Base-by-base conservation (phyloP, 257 asterid species). In the Solanum bukasovii region DNA sequence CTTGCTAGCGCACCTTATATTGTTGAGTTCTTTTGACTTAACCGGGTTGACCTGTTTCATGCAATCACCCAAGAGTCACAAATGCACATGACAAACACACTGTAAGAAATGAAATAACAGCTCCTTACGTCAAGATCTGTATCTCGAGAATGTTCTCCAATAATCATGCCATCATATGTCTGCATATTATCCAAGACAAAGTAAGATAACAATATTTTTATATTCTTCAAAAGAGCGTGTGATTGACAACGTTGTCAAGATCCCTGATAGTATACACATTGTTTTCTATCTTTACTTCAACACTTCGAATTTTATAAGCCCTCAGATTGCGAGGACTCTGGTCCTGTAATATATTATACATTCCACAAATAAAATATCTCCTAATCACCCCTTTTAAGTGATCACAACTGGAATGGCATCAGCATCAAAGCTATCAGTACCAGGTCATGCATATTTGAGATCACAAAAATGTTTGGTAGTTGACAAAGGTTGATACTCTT, bases 141-240 rank as follows among this genome's bases (percentile, higher is more conserved):
- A 88, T 97, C 99, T 74, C 99, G 95, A 9, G 99, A 95, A 92
- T 97, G 98, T 91, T 97, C 99, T 88, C 99, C 99, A 70, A 97
- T 92, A 87, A 97, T 97, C 99, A 97, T 97, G 91, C 99, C 99
- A 89, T 97, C 99, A 91, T 97, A 97, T 86, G 99, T 27, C 99
- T 97, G 95, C 92, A 91, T 11, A 90, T 56, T 49, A 88, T 68
- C 63, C 42, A 87, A 46, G 37, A 46, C 65, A 25, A 25, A 86
- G 75, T 75, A 88, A 88, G 70, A 61, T 27, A 46, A 86, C 7
- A 79, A 42, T 25, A 40, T 67, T 38, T 63, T 67, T 63, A 85
- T 25, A 46, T 67, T 31, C 16, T 81, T 49, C 85, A 27, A 29
- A 81, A 46, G 29, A 27, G 68, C 85, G 29, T 5, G 70, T 49